Evolutionary conservation across 2,329 filamentous ascomycete genomes (phyloP), one percentile per base, ranked within the genome.

Genomic region (Trichoderma sp.): DNA sequence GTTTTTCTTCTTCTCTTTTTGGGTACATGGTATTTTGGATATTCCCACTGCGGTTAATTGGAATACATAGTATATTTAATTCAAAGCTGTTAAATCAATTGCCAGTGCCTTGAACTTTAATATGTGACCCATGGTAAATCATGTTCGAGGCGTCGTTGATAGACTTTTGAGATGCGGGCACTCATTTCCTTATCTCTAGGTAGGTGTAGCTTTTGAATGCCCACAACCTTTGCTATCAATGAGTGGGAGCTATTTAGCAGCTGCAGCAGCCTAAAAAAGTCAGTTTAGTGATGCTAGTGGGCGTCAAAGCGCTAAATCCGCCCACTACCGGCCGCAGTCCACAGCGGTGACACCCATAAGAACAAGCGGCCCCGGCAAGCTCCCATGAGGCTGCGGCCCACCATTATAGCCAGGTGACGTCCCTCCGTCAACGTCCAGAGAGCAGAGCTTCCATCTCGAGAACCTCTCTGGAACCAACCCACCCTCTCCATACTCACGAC

Each of bases 41-140:
- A 55, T 55, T 66, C 32, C 63, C 63, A 55, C 20, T n/a, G n/a
- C 20, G 47, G 63, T 53, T 28, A 15, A 39, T 53, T 36, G 43
- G 28, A 55, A 66, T 55, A 66, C 63, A 66, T 66, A 55, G 63
- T 55, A 55, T 32, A 55, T 66, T 66, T 66, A 66, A 55, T 66
- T 20, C 47, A 50, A 66, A 66, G 30, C 47, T 66, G 47, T 65
- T 55, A 34, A 66, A 55, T 26, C 20, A 17, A 53, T 13, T 53
- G 28, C 12, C 15, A 15, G 12, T 53, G 17, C 9, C 32, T 32
- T 55, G n/a, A 26, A 28, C 6, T 15, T n/a, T n/a, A 12, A 50
- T 50, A 20, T 6, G 9, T n/a, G 43, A 50, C n/a, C n/a, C n/a
- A n/a, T 20, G 9, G 43, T n/a, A n/a, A 20, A 12, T n/a, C n/a